Percentiles rank a stretch among this genome's conserved stretches.
Conservation (phyloP, 176 grass and related monocot genomes). For the Luzula sylvatica region DNA sequence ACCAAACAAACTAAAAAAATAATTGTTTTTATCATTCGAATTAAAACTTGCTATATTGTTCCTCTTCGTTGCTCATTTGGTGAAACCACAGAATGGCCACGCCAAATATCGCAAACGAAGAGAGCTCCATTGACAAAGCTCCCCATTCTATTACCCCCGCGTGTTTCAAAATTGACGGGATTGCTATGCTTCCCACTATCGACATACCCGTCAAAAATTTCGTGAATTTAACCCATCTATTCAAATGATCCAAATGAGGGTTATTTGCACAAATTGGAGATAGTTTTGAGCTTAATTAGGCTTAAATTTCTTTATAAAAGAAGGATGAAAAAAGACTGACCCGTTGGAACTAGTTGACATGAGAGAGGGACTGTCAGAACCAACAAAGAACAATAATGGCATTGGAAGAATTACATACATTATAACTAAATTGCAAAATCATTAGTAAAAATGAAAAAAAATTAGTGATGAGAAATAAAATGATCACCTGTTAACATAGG, state of each 20-base stretch:
- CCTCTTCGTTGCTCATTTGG: constrained; percentile 51
- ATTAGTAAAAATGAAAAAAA: constrained; percentile 4
- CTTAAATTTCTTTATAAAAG: background rate
- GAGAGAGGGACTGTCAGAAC: constrained; percentile 35
- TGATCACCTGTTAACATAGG: constrained; percentile 93
- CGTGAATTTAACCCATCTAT: constrained; percentile 87
- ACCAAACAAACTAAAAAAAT: too few relatives aligned
- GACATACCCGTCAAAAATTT: constrained; percentile 88
- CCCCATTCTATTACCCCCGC: constrained; percentile 80
- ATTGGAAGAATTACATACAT: constrained; percentile 89
- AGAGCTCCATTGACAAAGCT: constrained; percentile 78
- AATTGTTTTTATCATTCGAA: background rate
- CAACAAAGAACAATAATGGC: constrained; percentile 80
- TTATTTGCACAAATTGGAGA: too few relatives aligned
- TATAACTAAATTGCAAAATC: constrained; percentile 52
- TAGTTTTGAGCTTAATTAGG: constrained; percentile 4
- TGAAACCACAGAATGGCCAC: constrained; percentile 57
- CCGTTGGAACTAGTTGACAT: constrained; percentile 43
- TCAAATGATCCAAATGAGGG: background rate
- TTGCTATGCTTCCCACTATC: constrained; percentile 78
- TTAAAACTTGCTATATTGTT: constrained; percentile 35
- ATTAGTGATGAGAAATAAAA: background rate
- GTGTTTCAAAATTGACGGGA: constrained; percentile 82
- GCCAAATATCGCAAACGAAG: constrained; percentile 71
- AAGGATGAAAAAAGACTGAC: constrained; percentile 28